Base-by-base conservation (phyloP, 352 stramenopile genomes). In the Globisporangium barbulae region DNA sequence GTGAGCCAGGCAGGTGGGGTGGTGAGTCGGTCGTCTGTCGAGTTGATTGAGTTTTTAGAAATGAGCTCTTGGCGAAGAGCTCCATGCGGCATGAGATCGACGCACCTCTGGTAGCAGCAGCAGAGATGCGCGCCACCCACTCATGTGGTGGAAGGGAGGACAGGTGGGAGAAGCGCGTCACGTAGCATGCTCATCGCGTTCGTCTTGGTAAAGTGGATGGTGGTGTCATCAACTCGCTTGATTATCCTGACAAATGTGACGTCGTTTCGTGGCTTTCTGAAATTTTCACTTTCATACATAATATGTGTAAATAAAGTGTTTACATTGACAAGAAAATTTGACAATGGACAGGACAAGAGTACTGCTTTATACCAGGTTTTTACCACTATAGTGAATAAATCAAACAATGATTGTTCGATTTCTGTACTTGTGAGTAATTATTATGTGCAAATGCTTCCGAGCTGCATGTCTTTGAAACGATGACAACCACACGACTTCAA, bases 1-100 rank as follows among this genome's bases (percentile, higher is more conserved):
- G 17, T 53, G 55, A 41, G 5, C n/a, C 30, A 19, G 17, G 13
- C 48, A 41, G 22, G 22, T 41, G 17, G 25, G 25, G 17, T 47
- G 21, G 42, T 48, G 39, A 19, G 15, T 8, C 19, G 28, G 17
- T 31, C 9, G 47, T 59, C 28, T 39, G 21, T 31, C 17, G n/a
- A 19, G 8, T 45, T 58, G 52, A 9, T 45, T 10, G 52, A 45
- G 52, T 13, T n/a, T 58, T 58, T 35, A 5, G 52, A 13, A 58
- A 45, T 58, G 52, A 42, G 52, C 31, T 44, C 52, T 42, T 57
- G 17, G 19, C 28, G 52, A 31, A 25, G 31, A 58, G 50, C 50
- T 57, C 50, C 17, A 30, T 17, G 28, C 19, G n/a, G 50, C 30
- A 35, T 57, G 30, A 37, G 21, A 8, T 28, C 5, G 3, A n/a